These are phyloP conservation scores for Blattamonas nauphoetae DNA, from an alignment of 78 protist species.

Conservation along the genomic window DNA sequence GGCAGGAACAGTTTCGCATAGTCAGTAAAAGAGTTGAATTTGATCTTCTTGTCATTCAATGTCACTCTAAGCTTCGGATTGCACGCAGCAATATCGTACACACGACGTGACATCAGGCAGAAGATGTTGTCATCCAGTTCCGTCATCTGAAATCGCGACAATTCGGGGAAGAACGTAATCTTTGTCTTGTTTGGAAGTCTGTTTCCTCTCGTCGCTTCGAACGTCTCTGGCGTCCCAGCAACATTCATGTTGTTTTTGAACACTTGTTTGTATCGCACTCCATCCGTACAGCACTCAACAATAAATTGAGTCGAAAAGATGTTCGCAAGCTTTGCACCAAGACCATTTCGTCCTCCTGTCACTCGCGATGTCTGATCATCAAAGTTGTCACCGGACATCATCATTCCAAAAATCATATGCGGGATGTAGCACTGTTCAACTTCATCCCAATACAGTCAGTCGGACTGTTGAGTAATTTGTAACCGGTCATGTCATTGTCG, in stretches of 20 bases:
- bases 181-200: constrained; percentile 46
- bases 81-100: constrained; percentile 78
- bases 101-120: constrained; percentile 60
- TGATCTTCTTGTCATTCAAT: not conserved
- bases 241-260: constrained; percentile 58
- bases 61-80: not conserved
- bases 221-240: constrained; percentile 11
- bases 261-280: constrained; percentile 49
- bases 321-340: constrained; percentile 96
- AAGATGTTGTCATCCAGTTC: constrained; percentile 67
- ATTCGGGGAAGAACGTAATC: constrained; percentile 53
- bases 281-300: no score
- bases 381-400: constrained; percentile 76
- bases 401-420: constrained; percentile 88
- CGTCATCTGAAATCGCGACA: constrained; percentile 53
- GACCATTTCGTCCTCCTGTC: constrained; percentile 89
- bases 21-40: constrained; percentile 26
- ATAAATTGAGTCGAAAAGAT: constrained; percentile 67
- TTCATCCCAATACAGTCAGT: no score
- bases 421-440: constrained; percentile 76
- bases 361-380: constrained; percentile 49
- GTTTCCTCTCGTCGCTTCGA: not conserved
- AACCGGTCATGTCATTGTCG: no score
- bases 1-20: constrained; percentile 52
- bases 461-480: no score